A percentile compares a stretch with the other conserved stretches of the same genome.
Conservation (phyloP, 2,329 filamentous ascomycete genomes). For the Byssochlamys sp. region DNA sequence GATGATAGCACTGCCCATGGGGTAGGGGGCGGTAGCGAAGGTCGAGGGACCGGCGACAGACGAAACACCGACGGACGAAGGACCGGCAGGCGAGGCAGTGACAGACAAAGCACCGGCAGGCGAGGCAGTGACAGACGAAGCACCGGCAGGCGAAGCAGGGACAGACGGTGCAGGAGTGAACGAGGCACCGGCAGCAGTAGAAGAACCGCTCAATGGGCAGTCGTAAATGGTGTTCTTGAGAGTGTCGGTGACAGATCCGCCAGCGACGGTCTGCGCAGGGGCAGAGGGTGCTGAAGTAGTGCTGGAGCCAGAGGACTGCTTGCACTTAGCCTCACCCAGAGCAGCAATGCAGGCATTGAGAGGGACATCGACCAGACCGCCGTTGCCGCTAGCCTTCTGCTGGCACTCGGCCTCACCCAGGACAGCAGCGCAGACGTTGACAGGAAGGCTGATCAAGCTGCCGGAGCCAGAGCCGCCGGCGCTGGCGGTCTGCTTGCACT, state of each 20-base stretch:
- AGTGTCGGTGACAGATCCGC: neutral
- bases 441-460: neutral
- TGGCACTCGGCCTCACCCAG: neutral
- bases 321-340: neutral
- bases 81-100: neutral
- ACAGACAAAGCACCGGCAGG: neutral
- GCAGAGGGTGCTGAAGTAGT: neutral
- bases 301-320: neutral
- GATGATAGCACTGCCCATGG: slow-evolving; percentile 3
- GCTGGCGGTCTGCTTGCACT: neutral
- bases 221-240: neutral
- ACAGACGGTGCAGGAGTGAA: neutral
- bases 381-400: neutral
- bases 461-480: slow-evolving; percentile 2
- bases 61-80: too few species aligned
- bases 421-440: neutral
- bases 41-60: slow-evolving; percentile 1
- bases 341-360: neutral
- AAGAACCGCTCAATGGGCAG: neutral
- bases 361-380: neutral
- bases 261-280: neutral
- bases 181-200: too few species aligned
- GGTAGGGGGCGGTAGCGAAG: slow-evolving; percentile 2
- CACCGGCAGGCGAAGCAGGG: neutral
- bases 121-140: neutral